Percentiles rank a stretch among this genome's conserved stretches.
Conservation (phyloP, 257 asterid species). For the Ophiorrhiza pumila region DNA sequence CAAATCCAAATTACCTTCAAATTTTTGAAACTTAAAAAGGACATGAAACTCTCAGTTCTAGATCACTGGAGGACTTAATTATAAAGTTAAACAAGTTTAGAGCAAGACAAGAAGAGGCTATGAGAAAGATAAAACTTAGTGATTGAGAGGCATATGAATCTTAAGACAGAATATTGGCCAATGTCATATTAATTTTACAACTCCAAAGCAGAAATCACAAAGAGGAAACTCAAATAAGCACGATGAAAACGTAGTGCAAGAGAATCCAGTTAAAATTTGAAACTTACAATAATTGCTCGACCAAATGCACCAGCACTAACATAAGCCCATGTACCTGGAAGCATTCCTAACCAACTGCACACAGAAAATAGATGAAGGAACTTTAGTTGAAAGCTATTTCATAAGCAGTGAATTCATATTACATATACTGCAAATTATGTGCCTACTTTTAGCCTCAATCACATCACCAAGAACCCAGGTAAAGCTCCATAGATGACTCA, state of each 20-base stretch:
- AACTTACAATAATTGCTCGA: slow-evolving; percentile 87
- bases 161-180: not conserved
- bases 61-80: not conserved
- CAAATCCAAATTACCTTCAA: not conserved
- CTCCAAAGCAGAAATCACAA: not conserved
- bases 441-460: not conserved
- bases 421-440: not conserved
- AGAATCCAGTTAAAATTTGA: slow-evolving; percentile 34
- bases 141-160: not conserved
- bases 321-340: slow-evolving; percentile 98
- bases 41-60: not conserved
- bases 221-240: not conserved
- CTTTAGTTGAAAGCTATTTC: slow-evolving; percentile 8
- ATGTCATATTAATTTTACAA: not conserved
- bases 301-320: slow-evolving; percentile 99
- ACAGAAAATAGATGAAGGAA: slow-evolving; percentile 7
- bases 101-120: not conserved
- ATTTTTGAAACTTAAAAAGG: not conserved
- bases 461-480: not conserved
- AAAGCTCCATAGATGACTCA: not conserved
- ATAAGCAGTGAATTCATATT: not conserved
- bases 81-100: not conserved
- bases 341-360: slow-evolving; percentile 97
- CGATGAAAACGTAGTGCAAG: not conserved
- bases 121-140: not conserved